phyloP scores from a whole-genome alignment of 768 basidiomycete genomes.

The Rhodocollybia butyracea region DNA sequence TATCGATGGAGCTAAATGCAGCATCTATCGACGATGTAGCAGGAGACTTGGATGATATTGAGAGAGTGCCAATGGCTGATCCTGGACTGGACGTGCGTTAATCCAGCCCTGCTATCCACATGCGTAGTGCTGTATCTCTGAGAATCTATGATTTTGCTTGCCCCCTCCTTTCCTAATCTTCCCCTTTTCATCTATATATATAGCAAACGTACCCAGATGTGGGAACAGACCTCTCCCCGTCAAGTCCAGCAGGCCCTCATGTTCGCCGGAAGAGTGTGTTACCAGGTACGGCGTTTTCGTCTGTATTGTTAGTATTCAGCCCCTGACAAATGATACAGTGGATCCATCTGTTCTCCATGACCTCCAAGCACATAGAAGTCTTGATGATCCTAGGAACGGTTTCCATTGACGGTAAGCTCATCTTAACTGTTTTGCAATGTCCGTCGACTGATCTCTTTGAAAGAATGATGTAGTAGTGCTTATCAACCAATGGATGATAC shows the following conservation, averaged over 20 bases:
- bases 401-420: constrained; percentile 7
- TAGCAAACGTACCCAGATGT: constrained; percentile 70
- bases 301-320: constrained; percentile 10
- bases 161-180: constrained; percentile 15
- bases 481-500: background rate
- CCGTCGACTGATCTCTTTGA: no score
- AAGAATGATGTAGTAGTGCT: no score
- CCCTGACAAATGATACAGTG: constrained; percentile 40
- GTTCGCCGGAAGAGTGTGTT: constrained; percentile 93
- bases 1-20: constrained; percentile 87
- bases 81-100: constrained; percentile 78
- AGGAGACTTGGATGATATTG: constrained; percentile 76
- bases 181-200: constrained; percentile 13
- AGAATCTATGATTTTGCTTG: constrained; percentile 8
- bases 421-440: background rate
- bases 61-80: constrained; percentile 90
- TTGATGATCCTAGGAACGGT: constrained; percentile 47
- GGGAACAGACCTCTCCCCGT: constrained; percentile 55
- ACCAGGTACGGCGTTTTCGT: constrained; percentile 56
- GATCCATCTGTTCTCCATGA: constrained; percentile 88
- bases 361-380: constrained; percentile 81
- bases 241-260: constrained; percentile 61
- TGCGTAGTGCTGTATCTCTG: background rate
- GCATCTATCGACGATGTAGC: constrained; percentile 74
- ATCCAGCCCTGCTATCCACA: constrained; percentile 2